phyloP scores from a whole-genome alignment of 129 eudicot species.

The Centrapalus pauciflorus region DNA sequence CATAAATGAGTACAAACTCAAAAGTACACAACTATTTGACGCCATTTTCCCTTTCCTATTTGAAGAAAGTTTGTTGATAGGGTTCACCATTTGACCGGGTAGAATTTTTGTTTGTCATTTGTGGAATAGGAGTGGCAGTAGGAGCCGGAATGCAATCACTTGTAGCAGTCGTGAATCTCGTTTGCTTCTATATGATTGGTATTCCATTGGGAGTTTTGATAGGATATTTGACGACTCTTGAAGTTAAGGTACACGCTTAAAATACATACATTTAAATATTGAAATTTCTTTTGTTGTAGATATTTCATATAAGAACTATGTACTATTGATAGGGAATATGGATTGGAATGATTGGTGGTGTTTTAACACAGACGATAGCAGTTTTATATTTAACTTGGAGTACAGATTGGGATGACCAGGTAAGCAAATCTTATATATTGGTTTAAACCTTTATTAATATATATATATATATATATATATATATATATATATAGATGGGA shows the following conservation, averaged over 20 bases:
- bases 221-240: slow-evolving; percentile 52
- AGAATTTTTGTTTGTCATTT: neutral
- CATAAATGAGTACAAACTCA: too few relatives aligned
- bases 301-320: neutral
- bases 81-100: neutral
- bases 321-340: slow-evolving; percentile 48
- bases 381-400: slow-evolving; percentile 45
- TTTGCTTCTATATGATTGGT: slow-evolving; percentile 64
- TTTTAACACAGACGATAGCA: slow-evolving; percentile 34
- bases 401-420: slow-evolving; percentile 67
- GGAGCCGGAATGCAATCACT: slow-evolving; percentile 72
- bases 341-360: slow-evolving; percentile 62
- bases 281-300: neutral
- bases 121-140: slow-evolving; percentile 87
- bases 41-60: too few relatives aligned
- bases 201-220: slow-evolving; percentile 62
- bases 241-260: slow-evolving; percentile 63
- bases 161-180: slow-evolving; percentile 57
- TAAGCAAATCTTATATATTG: too few relatives aligned
- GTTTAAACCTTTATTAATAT: too few relatives aligned
- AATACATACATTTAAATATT: neutral
- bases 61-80: neutral
- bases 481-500: too few relatives aligned
- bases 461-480: too few relatives aligned
- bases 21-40: neutral